Evolutionary conservation across 2,329 filamentous ascomycete genomes (phyloP), one percentile per base, ranked within the genome.

Genomic region (Arachnopeziza araneosa): DNA sequence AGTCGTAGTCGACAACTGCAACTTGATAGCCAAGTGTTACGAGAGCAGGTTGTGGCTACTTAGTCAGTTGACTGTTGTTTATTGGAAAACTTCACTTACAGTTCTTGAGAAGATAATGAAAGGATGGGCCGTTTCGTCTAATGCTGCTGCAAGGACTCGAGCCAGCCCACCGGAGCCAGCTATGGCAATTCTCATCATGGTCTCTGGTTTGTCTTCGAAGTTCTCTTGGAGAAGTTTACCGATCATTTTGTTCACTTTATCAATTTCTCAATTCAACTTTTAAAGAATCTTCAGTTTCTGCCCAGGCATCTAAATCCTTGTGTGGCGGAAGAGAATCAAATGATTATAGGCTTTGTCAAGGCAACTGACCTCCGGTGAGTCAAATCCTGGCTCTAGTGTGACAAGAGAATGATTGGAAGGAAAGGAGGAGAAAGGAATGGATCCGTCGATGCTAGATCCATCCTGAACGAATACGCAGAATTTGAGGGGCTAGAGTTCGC

Each of bases 41-140:
- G 21, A 78, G 66, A 48, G 68, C 69, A 53, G 74, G 74, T 67
- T 72, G 75, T 21, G 70, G 66, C 75, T 77, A 57, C 56, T 14
- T 54, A 54, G 26, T 67, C 54, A 66, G 60, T 44, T 19, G 36
- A 44, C 12, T 12, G 10, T 44, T 52, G 10, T 30, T 52, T 30
- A 10, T 36, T 9, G n/a, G 56, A 50, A 48, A 32, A 57, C 22
- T 2, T 21, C 24, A 75, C 79, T 72, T 73, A 88, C 87, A 62
- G 73, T 76, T 77, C 85, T 80, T 23, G 89, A 90, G 30, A 92
- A 75, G n/a, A 92, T 80, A 56, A 92, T 78, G 52, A 91, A 80
- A 55, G 86, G 82, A 72, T 91, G 86, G 53, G 82, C 83, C 44
- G 83, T 88, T 56, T 83, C 79, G 30, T 82, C 80, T 32, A 92